phyloP scores from a whole-genome alignment of 208 protist species.

The Angomonas ambiguus region DNA sequence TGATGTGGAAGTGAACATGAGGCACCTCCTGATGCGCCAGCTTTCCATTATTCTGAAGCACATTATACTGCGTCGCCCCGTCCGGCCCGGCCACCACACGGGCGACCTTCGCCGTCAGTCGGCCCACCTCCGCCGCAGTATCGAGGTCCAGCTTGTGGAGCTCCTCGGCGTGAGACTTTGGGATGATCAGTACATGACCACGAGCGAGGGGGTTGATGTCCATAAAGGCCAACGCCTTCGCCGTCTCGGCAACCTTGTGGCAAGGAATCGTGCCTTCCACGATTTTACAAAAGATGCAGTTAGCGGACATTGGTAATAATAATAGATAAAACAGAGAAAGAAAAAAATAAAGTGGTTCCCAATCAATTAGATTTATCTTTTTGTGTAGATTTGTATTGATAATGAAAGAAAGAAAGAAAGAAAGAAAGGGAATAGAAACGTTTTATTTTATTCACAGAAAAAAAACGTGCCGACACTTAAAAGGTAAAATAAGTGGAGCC shows the following conservation, averaged over 20 bases:
- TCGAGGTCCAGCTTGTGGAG: conserved; percentile 77
- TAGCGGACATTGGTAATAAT: neutral
- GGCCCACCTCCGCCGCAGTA: conserved; percentile 60
- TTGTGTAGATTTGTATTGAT: conserved; percentile 1
- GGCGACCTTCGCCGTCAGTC: conserved; percentile 45
- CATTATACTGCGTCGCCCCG: conserved; percentile 80
- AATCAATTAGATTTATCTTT: too few relatives aligned
- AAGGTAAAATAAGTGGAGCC: neutral
- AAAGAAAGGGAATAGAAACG: conserved; percentile 11
- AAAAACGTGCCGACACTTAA: neutral
- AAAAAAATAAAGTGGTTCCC: neutral
- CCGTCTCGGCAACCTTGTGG: conserved; percentile 81
- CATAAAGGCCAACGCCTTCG: conserved; percentile 81
- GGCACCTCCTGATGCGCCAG: conserved; percentile 90
- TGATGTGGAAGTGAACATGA: conserved; percentile 94
- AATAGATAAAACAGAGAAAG: neutral
- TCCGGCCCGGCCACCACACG: conserved; percentile 62
- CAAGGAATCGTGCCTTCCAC: conserved; percentile 72
- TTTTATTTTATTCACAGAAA: neutral
- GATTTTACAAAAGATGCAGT: conserved; percentile 91
- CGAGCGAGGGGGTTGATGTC: conserved; percentile 82
- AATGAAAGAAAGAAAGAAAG: neutral
- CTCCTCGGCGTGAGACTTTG: conserved; percentile 70
- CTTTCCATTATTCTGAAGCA: conserved; percentile 92
- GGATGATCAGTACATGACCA: conserved; percentile 83